Percentiles rank a stretch among this genome's conserved stretches.
Evolutionary conservation across 2,329 filamentous ascomycete genomes (phyloP).

Genomic region (Colletotrichum sp.): DNA sequence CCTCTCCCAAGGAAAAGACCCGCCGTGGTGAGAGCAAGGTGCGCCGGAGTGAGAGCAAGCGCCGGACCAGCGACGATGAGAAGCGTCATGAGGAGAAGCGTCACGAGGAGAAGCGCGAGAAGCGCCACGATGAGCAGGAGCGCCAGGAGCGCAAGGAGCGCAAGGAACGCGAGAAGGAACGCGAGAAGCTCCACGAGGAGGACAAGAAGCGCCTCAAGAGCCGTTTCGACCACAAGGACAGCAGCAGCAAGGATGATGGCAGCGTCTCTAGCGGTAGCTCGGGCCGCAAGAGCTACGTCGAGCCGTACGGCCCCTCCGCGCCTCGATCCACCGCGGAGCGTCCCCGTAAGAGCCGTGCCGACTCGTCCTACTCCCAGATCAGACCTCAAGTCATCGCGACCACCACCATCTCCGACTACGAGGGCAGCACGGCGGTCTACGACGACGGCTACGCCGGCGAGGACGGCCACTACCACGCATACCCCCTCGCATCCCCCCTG

Average conservation of each 20-base stretch:
- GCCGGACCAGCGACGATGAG: slow-evolving; percentile 8
- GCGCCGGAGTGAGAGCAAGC: slow-evolving; percentile 27
- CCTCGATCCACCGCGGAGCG: neutral
- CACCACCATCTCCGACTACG: slow-evolving; percentile 8
- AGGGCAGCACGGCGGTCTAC: slow-evolving; percentile 28
- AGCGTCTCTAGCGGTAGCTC: slow-evolving; percentile 20
- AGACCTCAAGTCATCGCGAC: neutral
- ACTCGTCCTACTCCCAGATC: neutral
- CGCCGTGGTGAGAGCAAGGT: slow-evolving; percentile 32
- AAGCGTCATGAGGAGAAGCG: slow-evolving; percentile 27
- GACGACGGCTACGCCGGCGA: slow-evolving; percentile 31
- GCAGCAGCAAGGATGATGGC: slow-evolving; percentile 28
- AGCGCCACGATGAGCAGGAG: slow-evolving; percentile 34
- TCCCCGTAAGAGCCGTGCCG: neutral
- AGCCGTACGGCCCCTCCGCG: slow-evolving; percentile 11
- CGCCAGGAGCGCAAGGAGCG: slow-evolving; percentile 21
- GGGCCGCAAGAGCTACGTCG: slow-evolving; percentile 29
- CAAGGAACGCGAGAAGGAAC: slow-evolving; percentile 27
- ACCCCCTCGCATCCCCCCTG: slow-evolving; percentile 28
- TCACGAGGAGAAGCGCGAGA: slow-evolving; percentile 40
- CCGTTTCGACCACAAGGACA: slow-evolving; percentile 36
- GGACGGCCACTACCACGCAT: slow-evolving; percentile 40
- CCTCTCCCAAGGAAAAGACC: slow-evolving; percentile 26
- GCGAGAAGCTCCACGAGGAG: slow-evolving; percentile 25
- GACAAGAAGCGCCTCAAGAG: slow-evolving; percentile 41